Evolutionary conservation across 2,329 filamentous ascomycete species (phyloP).

Genomic region (Apiospora arundinis): DNA sequence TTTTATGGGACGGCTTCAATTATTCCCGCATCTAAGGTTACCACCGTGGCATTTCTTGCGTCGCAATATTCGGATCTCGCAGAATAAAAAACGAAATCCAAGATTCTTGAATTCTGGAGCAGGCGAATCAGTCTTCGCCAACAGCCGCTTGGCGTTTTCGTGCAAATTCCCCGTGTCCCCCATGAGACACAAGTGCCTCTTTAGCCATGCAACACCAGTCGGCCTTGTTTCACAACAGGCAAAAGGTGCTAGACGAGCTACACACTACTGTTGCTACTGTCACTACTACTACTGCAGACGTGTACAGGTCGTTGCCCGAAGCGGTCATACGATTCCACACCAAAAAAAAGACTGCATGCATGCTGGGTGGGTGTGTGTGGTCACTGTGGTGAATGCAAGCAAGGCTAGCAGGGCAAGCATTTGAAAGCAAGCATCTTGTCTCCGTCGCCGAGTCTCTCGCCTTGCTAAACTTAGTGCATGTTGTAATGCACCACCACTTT

Average conservation of each 20-base stretch:
- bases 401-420: neutral
- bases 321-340: slow-evolving; percentile 2
- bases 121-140: neutral
- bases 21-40: neutral
- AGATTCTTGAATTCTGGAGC: neutral
- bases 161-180: neutral
- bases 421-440: neutral
- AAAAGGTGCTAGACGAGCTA: neutral
- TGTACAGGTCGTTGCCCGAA: neutral
- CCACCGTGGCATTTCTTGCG: neutral
- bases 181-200: slow-evolving; percentile 12
- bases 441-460: neutral
- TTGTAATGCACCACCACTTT: neutral
- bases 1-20: slow-evolving; percentile 4
- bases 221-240: slow-evolving; percentile 17
- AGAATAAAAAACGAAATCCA: neutral
- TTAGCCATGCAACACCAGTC: slow-evolving; percentile 15
- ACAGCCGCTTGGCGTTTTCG: neutral
- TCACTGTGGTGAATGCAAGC: neutral
- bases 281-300: no score
- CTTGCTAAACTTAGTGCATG: neutral
- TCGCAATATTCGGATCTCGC: slow-evolving; percentile 8
- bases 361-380: neutral
- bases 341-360: neutral
- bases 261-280: no score